Evolutionary conservation across 345 rosid species (phyloP).

Genomic region (Aquilaria yunnanensis): DNA sequence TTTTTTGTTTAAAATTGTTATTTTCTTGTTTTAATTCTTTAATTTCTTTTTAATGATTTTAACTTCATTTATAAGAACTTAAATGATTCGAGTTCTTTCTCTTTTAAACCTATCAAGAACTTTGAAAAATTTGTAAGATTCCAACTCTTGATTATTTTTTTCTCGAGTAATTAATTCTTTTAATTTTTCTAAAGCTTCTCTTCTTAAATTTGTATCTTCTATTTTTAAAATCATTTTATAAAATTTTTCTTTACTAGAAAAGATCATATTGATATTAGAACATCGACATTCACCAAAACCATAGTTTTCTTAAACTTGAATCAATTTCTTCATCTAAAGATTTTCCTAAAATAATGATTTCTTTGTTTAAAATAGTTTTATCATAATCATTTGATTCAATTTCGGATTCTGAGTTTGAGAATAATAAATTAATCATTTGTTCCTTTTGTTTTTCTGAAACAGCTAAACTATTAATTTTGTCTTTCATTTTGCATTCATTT

Average conservation of each 20-base stretch:
- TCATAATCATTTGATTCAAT: not conserved
- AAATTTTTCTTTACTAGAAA: too few species aligned
- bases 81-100: not conserved
- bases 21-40: not conserved
- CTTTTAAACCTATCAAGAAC: not conserved
- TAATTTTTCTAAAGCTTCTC: too few species aligned
- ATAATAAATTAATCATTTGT: too few species aligned
- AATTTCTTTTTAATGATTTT: too few species aligned
- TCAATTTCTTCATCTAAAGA: not conserved
- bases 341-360: not conserved
- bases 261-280: not conserved
- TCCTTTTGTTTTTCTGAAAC: too few species aligned
- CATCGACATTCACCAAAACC: not conserved
- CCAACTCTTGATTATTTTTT: not conserved
- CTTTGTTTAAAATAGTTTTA: not conserved
- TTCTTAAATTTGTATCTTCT: not conserved
- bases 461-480: too few species aligned
- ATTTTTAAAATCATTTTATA: too few species aligned
- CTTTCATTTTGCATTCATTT: too few species aligned
- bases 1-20: too few species aligned
- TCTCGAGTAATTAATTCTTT: not conserved
- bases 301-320: not conserved
- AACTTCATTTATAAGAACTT: not conserved
- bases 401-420: too few species aligned
- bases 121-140: too few species aligned